Base-by-base conservation (phyloP, 1,139 yeast genomes). In the Lizanozyma gosingica region DNA sequence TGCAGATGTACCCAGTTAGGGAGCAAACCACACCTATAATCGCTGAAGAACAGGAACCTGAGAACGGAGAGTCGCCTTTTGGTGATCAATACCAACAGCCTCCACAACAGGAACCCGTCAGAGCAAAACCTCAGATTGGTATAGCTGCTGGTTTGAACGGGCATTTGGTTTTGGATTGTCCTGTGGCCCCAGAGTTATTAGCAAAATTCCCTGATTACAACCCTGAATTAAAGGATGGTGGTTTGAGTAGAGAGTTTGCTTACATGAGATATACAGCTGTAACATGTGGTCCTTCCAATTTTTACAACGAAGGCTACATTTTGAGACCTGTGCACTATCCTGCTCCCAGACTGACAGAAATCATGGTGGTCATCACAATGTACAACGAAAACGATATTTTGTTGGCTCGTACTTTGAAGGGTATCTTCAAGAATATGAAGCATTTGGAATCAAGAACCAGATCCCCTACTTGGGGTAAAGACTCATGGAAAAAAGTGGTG, bases 261-360 rank as follows among this genome's bases (percentile, higher is more conserved):
- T 80, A 78, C 47, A 76, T 84, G 83, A 67, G 94, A 47, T 84
- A 84, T 60, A 79, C 86, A 29, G 94, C 90, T 0, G 85, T 83
- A 37, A 84, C 94, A 1, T 80, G 88, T 55, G 87, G 86, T 40
- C 92, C 94, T 0, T 68, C 77, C 4, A 77, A 79, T 44, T 84
- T 79, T 51, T 62, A 58, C 35, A 53, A 57, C n/a, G 71, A 68
- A 49, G 70, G 76, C 49, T 84, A 82, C 59, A 76, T 78, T 34
- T 60, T 84, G 37, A 69, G 94, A 42, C 94, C 82, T 54, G 73
- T 71, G 35, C 69, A 83, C 47, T 84, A 83, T 55, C 62, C 68
- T 32, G 81, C 78, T 33, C 83, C 83, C 2, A 65, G 94, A 45
- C 70, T 71, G 45, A 84, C 94, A 0, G 94, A 84, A 58, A 63